A percentile compares a stretch with the other conserved stretches of the same genome.
Conservation (phyloP, 2,329 filamentous ascomycete genomes). For the Fusarium circinatum region DNA sequence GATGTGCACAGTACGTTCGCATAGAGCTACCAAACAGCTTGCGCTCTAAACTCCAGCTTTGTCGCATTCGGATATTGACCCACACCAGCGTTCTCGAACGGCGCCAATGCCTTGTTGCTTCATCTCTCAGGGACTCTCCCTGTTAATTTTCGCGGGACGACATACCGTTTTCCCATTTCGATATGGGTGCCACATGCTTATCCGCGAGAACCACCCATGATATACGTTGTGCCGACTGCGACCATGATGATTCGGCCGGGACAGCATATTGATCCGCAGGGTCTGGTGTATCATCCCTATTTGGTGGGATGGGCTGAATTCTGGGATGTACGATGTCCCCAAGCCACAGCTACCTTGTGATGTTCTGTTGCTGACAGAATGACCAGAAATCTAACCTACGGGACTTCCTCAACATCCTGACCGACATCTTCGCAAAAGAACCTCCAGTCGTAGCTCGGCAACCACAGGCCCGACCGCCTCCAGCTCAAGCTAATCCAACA, state of each 20-base stretch:
- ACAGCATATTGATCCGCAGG: conserved; percentile 94
- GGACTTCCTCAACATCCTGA: conserved; percentile 84
- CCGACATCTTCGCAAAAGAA: conserved; percentile 92
- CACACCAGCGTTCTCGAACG: conserved; percentile 82
- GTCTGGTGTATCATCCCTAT: conserved; percentile 95
- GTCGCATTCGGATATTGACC: conserved; percentile 17
- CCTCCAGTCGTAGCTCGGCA: conserved; percentile 86
- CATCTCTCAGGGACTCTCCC: conserved; percentile 89
- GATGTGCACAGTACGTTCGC: conserved; percentile 85
- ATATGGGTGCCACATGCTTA: conserved; percentile 95
- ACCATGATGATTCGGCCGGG: conserved; percentile 91
- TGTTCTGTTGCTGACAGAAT: conserved; percentile 2
- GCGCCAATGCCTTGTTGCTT: conserved; percentile 84
- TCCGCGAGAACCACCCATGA: conserved; percentile 83
- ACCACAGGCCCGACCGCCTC: conserved; percentile 55
- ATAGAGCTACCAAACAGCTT: conserved; percentile 45
- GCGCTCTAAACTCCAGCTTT: neutral
- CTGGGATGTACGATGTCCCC: conserved; percentile 78
- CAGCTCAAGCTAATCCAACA: conserved; percentile 48
- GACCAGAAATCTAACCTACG: conserved; percentile 80
- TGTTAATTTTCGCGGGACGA: conserved; percentile 87
- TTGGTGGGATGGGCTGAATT: conserved; percentile 88
- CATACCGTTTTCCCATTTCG: conserved; percentile 90
- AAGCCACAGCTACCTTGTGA: neutral
- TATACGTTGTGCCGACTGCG: conserved; percentile 88